Evolutionary conservation across 768 basidiomycete genomes (phyloP), one percentile per base, ranked within the genome.

Genomic region (Boletus rufocinnamomeus): DNA sequence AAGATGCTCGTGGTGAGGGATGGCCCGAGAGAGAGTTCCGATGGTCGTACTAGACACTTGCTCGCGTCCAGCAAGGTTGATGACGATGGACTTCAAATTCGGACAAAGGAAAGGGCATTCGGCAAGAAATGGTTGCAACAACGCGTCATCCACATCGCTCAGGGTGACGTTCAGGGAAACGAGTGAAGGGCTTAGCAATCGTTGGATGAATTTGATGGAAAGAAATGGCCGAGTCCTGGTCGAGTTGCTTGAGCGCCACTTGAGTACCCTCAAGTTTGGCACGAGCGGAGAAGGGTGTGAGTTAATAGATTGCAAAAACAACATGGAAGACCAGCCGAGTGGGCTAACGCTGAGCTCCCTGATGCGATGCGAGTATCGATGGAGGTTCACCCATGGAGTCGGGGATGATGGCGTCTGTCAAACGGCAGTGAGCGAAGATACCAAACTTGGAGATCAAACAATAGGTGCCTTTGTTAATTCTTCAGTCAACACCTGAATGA

Each of bases 201-300:
- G 49, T 10, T 45, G 30, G 14, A 38, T 25, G 19, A 46, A 19
- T 9, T 8, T 2, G 25, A 44, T n/a, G 23, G 35, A 25, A 38
- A n/a, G 46, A 47, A n/a, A 47, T 5, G 28, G 28, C 4, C 19
- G 4, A n/a, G 27, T 47, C 46, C 17, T 25, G 16, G 44, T 2
- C 2, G 8, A 45, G 23, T 16, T 17, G 8, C 19, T 3, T 16
- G 23, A 19, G 6, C 19, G 9, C 57, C 59, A 59, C 25, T 5
- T 9, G 37, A 54, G 58, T 14, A 19, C 21, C 13, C n/a, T 60
- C 52, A 60, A 17, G 23, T 50, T 60, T 10, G 60, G 52, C 5
- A 35, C 6, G 19, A 41, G 52, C 28, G 45, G 6, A 2, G 23
- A n/a, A 17, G 43, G 17, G n/a, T 40, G 41, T 28, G 14, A 14